These are phyloP conservation scores for Thraustotheca clavata DNA, from an alignment of 352 stramenopile genomes.

Conservation along the genomic window DNA sequence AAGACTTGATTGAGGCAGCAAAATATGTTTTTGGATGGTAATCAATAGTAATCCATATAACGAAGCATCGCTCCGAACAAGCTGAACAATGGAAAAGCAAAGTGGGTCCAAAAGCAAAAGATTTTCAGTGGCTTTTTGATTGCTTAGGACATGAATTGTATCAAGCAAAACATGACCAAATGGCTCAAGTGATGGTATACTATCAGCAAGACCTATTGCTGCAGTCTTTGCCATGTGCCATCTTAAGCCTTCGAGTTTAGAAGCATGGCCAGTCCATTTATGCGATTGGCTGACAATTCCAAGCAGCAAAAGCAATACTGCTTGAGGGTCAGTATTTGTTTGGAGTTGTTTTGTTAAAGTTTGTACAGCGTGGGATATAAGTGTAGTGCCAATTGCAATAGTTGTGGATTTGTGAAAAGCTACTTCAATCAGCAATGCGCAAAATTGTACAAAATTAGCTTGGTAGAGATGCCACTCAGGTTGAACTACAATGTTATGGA, in stretches of 20 bases:
- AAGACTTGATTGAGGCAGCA: neutral
- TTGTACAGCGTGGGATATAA: neutral
- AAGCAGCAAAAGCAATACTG: neutral
- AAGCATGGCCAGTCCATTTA: neutral
- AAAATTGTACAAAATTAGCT: neutral
- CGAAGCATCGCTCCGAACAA: constrained; percentile 3
- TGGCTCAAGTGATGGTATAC: neutral
- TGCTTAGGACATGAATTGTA: constrained; percentile 3
- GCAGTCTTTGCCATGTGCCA: constrained; percentile 3
- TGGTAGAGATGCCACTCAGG: neutral
- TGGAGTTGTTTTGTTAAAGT: neutral
- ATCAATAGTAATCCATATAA: constrained; percentile 13
- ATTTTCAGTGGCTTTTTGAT: neutral
- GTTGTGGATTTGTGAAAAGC: constrained; percentile 2
- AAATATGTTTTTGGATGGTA: constrained; percentile 20
- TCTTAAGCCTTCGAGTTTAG: neutral
- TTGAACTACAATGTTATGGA: neutral
- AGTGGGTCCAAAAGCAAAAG: constrained; percentile 6
- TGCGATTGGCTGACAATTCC: neutral
- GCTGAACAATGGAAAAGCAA: constrained; percentile 19
- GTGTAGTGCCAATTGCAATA: neutral
- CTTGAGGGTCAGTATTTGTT: neutral
- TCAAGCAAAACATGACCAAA: constrained; percentile 13
- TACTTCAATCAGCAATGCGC: neutral
- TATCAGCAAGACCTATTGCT: constrained; percentile 5